Conservation (phyloP, 768 basidiomycete species). For the Roridomyces roridus region DNA sequence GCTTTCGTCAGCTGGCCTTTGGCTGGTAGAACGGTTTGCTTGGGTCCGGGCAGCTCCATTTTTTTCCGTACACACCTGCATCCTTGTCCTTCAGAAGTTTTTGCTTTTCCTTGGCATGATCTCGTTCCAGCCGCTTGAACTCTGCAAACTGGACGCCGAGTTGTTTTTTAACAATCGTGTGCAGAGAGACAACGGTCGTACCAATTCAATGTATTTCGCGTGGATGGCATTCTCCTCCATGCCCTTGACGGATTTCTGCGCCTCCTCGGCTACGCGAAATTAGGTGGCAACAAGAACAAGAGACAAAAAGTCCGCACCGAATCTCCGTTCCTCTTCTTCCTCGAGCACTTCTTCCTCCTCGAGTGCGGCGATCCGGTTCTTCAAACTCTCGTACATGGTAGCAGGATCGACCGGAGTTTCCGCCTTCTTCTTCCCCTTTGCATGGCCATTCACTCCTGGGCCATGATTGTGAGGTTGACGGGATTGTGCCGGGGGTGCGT, state of each 20-base stretch:
- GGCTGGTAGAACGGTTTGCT: conserved; percentile 47
- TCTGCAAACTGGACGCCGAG: conserved; percentile 74
- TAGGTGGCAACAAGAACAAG: conserved; percentile 24
- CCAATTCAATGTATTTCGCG: conserved; percentile 87
- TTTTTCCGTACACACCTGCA: conserved; percentile 59
- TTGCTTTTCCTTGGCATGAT: conserved; percentile 92
- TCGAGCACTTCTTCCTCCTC: conserved; percentile 88
- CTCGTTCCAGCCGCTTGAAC: conserved; percentile 84
- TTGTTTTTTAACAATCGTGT: conserved; percentile 1
- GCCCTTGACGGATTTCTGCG: conserved; percentile 83
- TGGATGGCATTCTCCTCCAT: conserved; percentile 85
- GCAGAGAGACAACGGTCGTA: conserved; percentile 40
- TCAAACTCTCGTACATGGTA: conserved; percentile 87
- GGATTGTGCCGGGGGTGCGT: conserved; percentile 35
- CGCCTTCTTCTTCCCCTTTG: conserved; percentile 76
- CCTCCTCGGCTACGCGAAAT: conserved; percentile 74
- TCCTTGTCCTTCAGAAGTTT: conserved; percentile 92
- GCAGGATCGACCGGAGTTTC: conserved; percentile 80
- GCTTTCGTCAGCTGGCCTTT: conserved; percentile 87
- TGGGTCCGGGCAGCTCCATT: not conserved
- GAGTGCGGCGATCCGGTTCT: conserved; percentile 86
- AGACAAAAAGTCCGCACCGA: conserved; percentile 55
- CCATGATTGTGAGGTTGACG: conserved; percentile 37
- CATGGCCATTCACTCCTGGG: conserved; percentile 49
- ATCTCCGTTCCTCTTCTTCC: conserved; percentile 84